A percentile compares a stretch with the other conserved stretches of the same genome.
Conservation (phyloP, 805 yeast species). For the Starmerella roubikii region DNA sequence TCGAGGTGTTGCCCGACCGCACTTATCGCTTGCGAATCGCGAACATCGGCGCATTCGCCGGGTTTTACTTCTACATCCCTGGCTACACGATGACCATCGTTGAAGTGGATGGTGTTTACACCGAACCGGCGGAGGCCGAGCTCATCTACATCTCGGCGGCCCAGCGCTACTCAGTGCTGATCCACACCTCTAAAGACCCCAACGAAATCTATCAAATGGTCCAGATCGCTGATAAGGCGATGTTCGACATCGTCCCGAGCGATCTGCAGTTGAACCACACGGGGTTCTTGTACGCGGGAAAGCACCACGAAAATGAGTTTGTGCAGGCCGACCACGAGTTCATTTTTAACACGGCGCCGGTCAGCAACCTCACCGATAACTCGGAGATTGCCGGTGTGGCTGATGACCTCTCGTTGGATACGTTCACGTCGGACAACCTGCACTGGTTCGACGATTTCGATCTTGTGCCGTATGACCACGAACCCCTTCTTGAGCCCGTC, state of each 20-base stretch:
- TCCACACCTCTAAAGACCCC: conserved; percentile 55
- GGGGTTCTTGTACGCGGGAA: conserved; percentile 39
- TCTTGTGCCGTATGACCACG: conserved; percentile 48
- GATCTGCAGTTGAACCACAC: conserved; percentile 62
- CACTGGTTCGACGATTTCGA: conserved; percentile 63
- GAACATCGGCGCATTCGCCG: conserved; percentile 83
- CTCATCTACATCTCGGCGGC: conserved; percentile 75
- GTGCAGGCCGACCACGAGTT: conserved; percentile 40
- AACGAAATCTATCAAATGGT: conserved; percentile 64
- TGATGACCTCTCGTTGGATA: conserved; percentile 19
- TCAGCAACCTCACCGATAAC: conserved; percentile 26
- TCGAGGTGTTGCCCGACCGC: conserved; percentile 62
- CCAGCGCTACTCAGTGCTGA: conserved; percentile 74
- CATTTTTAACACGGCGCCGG: conserved; percentile 39
- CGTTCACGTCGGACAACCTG: conserved; percentile 31
- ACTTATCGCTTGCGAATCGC: conserved; percentile 71
- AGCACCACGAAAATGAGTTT: conserved; percentile 11
- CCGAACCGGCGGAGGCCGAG: conserved; percentile 57
- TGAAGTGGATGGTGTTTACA: conserved; percentile 84
- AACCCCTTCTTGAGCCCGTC: conserved; percentile 47
- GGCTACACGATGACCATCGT: conserved; percentile 77
- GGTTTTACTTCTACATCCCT: conserved; percentile 79
- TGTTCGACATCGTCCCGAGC: conserved; percentile 65
- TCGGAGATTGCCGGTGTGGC: conserved; percentile 21
- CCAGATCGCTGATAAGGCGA: conserved; percentile 63